phyloP scores from a whole-genome alignment of 1,139 yeast genomes.

The Hemisphaericaspora xylanilytica region DNA sequence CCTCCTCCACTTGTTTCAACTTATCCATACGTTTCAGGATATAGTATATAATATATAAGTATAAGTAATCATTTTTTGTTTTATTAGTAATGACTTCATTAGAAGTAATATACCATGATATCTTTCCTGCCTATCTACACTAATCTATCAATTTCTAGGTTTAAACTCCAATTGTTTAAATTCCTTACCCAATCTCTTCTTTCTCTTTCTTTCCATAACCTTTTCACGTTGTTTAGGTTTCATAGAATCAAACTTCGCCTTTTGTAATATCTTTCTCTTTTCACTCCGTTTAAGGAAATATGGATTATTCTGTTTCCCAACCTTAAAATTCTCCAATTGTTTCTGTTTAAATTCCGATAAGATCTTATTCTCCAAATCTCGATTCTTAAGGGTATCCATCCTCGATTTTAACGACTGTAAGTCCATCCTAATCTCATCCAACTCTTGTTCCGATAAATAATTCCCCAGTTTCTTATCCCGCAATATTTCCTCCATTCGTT shows the following conservation, averaged over 20 bases:
- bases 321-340: slow-evolving; percentile 43
- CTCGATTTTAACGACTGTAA: slow-evolving; percentile 69
- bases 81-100: background rate
- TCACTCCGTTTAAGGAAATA: slow-evolving; percentile 78
- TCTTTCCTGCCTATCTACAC: too few relatives aligned
- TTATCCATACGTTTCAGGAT: too few relatives aligned
- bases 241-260: slow-evolving; percentile 86
- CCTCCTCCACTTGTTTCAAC: slow-evolving; percentile 1
- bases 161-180: slow-evolving; percentile 71
- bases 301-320: slow-evolving; percentile 48
- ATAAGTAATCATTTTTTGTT: background rate
- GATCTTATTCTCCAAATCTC: slow-evolving; percentile 71
- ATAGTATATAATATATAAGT: slow-evolving; percentile 1
- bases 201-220: slow-evolving; percentile 89
- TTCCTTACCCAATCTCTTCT: slow-evolving; percentile 90
- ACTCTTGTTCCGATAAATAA: slow-evolving; percentile 47
- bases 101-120: background rate
- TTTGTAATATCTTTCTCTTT: slow-evolving; percentile 78
- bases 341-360: slow-evolving; percentile 51
- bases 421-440: slow-evolving; percentile 50
- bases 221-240: slow-evolving; percentile 78
- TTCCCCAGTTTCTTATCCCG: slow-evolving; percentile 52
- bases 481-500: slow-evolving; percentile 55
- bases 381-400: slow-evolving; percentile 70
- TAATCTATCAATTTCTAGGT: slow-evolving; percentile 5